phyloP scores from a whole-genome alignment of 768 basidiomycete species.

The Lactarius indigo region DNA sequence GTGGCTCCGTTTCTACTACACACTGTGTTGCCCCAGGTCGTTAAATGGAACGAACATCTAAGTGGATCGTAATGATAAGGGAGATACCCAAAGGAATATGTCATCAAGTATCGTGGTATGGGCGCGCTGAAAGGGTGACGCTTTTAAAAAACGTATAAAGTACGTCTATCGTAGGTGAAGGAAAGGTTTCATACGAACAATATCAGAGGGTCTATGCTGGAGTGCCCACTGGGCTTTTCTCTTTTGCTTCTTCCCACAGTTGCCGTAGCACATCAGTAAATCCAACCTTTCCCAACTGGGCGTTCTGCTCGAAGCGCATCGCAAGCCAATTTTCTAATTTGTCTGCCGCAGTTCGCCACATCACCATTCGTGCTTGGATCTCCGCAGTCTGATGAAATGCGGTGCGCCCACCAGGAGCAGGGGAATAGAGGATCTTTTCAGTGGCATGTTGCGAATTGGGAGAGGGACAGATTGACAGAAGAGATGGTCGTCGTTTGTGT shows the following conservation, averaged over 20 bases:
- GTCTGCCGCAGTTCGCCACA: constrained; percentile 81
- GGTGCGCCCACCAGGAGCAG: constrained; percentile 60
- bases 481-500: constrained; percentile 79
- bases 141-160: constrained; percentile 30
- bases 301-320: constrained; percentile 90
- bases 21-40: background rate
- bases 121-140: constrained; percentile 22
- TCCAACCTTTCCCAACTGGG: constrained; percentile 80
- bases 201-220: constrained; percentile 26
- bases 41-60: constrained; percentile 8
- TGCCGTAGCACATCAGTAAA: constrained; percentile 85
- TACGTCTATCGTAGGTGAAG: constrained; percentile 21
- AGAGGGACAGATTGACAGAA: constrained; percentile 89
- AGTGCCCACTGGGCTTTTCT: constrained; percentile 40
- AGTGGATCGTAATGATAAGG: background rate
- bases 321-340: constrained; percentile 82
- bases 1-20: background rate
- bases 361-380: constrained; percentile 75
- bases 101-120: constrained; percentile 29
- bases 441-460: constrained; percentile 91
- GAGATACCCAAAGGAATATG: constrained; percentile 27
- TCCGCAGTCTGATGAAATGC: constrained; percentile 87
- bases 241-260: constrained; percentile 69
- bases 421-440: constrained; percentile 87
- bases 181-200: constrained; percentile 13